Evolutionary conservation across 148 eudicot species (phyloP), one percentile per base, ranked within the genome.

Genomic region (Beta vulgaris): DNA sequence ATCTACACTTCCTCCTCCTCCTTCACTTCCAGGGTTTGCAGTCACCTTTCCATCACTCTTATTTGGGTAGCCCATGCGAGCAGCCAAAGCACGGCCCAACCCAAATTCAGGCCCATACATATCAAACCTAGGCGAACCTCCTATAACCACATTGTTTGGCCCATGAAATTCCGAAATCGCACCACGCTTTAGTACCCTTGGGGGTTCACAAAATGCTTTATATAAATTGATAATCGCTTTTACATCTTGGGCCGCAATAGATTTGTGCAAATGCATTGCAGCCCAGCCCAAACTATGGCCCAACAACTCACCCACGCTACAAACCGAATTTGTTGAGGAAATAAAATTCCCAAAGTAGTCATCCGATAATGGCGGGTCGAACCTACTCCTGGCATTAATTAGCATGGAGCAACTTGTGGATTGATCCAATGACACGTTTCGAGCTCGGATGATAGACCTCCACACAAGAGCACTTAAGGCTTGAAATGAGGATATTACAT

Each of bases 81-180:
- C 81, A 0, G 88, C 91, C 62, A 87, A 34, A 0, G 97, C 88
- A 7, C 67, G 65, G 0, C 98, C 97, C 87, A 92, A 84, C 66
- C 98, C 98, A 58, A 93, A 93, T 46, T 89, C 92, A 26, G 88
- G 87, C 23, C 90, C 90, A 61, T 91, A 93, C 89, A 85, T 89
- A 7, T 91, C 88, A 43, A 93, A 88, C 72, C 89, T 79, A 0
- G 91, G 85, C 0, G 98, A 91, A 31, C 98, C 92, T 1, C 91
- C 98, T 83, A 91, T 82, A 0, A 71, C 79, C 78, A 78, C 90
- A 15, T 76, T 80, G 60, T 0, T 71, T 14, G 93, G 91, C 89
- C 76, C 78, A 83, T 39, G 86, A 81, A 8, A 78, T 72, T 13
- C 73, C 21, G 12, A 4, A 0, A 4, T 4, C 84, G 80, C 80